Base-by-base conservation (phyloP, 176 grass and related monocot genomes). In the Hsuehochloa calcarea region DNA sequence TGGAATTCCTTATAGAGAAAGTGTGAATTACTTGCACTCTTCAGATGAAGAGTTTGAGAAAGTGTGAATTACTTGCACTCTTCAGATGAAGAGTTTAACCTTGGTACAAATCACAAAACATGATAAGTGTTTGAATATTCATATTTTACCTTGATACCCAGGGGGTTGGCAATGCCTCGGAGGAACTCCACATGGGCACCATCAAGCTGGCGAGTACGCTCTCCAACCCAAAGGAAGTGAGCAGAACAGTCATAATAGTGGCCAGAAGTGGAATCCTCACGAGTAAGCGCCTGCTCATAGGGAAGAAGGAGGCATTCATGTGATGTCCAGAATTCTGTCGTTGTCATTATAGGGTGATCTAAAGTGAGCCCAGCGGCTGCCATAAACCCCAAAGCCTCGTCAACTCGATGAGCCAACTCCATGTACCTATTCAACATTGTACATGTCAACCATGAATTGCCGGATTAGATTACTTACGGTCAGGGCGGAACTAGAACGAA, bases 371-470 rank as follows among this genome's bases (percentile, higher is more conserved):
- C 95, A 26, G 92, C 85, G 55, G 92, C 95, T 60, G 92, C 82
- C 95, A 97, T 94, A 75, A 97, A 97, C n/a, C 92, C 95, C 74
- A 97, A 81, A 51, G 89, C 95, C 79, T 97, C 95, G 0, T 97
- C 95, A 70, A 97, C 92, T 49, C 92, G 78, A 70, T 93, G 95
- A 29, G 95, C 95, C 74, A 97, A 74, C 66, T 97, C 95, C 85
- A 91, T 92, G 67, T 97, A 97, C 84, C 95, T 97, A 74, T 80
- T 90, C 43, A 68, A 40, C 82, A 94, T 85, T 44, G 56, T 40
- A 39, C 23, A 72, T 44, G 44, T 55, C 58, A 82, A 77, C 29
- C 65, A 77, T 49, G 75, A 84, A 80, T 40, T 37, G 47, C n/a
- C n/a, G 84, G 26, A 45, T 46, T 50, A 38, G 19, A 83, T 9